Evolutionary conservation across 1,284 basidiomycete species (phyloP).

Genomic region (Tremellales sp.): DNA sequence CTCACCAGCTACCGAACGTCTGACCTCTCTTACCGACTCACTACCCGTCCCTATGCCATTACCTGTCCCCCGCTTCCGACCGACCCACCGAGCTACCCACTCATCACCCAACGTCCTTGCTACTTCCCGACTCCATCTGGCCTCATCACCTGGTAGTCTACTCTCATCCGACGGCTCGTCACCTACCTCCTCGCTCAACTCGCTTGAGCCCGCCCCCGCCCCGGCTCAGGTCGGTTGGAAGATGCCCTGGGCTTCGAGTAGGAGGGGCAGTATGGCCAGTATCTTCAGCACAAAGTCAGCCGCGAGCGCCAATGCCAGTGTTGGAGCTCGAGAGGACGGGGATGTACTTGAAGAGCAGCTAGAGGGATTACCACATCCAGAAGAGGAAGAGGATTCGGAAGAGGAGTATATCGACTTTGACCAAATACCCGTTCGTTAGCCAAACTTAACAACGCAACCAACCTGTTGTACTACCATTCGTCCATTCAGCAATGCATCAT

Average conservation of each 20-base stretch:
- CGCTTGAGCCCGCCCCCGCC: neutral
- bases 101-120: neutral
- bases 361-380: neutral
- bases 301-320: neutral
- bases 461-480: too few relatives aligned
- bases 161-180: too few relatives aligned
- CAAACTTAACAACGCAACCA: conserved; percentile 38
- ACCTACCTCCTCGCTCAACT: too few relatives aligned
- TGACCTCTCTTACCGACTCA: too few relatives aligned
- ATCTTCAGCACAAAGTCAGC: neutral
- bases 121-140: neutral
- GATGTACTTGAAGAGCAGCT: neutral
- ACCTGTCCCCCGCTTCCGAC: neutral
- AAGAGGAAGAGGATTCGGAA: conserved; percentile 8
- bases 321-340: neutral
- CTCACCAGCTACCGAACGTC: too few relatives aligned
- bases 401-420: conserved; percentile 21
- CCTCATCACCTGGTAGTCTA: neutral
- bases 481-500: too few relatives aligned
- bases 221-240: neutral
- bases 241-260: neutral
- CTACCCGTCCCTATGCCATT: neutral
- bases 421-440: neutral
- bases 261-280: neutral
- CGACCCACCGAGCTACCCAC: neutral